These are phyloP conservation scores for Turritis glabra DNA, from an alignment of 345 rosid genomes.

Conservation along the genomic window DNA sequence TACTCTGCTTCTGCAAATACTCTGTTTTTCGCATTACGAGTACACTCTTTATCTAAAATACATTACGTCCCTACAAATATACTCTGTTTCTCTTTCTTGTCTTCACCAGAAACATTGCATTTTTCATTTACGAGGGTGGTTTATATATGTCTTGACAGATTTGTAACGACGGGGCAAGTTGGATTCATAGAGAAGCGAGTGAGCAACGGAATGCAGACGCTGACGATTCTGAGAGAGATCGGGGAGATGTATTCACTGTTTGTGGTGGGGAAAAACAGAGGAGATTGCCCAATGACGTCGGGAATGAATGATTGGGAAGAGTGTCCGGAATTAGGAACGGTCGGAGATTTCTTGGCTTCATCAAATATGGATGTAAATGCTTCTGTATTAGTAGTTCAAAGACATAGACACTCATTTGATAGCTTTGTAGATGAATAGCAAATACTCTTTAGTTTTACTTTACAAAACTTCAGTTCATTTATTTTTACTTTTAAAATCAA, in stretches of 20 bases:
- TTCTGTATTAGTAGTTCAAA: constrained; percentile 76
- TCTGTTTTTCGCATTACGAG: not conserved
- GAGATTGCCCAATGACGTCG: constrained; percentile 47
- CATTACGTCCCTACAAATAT: not conserved
- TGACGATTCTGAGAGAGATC: constrained; percentile 48
- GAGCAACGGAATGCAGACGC: constrained; percentile 48
- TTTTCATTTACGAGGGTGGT: not conserved
- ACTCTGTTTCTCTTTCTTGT: constrained; percentile 5
- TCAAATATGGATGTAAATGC: constrained; percentile 50
- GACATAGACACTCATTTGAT: constrained; percentile 47
- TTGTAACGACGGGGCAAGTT: constrained; percentile 58
- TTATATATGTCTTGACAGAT: constrained; percentile 38
- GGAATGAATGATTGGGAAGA: constrained; percentile 94
- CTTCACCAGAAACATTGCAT: not conserved
- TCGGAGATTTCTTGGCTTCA: constrained; percentile 74
- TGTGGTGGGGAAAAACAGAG: constrained; percentile 67
- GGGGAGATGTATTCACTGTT: constrained; percentile 58
- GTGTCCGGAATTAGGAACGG: constrained; percentile 71
- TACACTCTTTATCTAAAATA: not conserved
- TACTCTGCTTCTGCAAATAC: not conserved
- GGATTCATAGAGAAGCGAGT: constrained; percentile 59
- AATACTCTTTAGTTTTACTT: constrained; percentile 10
- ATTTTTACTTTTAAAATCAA: not conserved
- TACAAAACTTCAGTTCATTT: not conserved
- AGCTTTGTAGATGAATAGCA: constrained; percentile 35